Percentiles rank a stretch among this genome's conserved stretches.
Evolutionary conservation across 345 rosid species (phyloP).

Genomic region (Populus simonii): DNA sequence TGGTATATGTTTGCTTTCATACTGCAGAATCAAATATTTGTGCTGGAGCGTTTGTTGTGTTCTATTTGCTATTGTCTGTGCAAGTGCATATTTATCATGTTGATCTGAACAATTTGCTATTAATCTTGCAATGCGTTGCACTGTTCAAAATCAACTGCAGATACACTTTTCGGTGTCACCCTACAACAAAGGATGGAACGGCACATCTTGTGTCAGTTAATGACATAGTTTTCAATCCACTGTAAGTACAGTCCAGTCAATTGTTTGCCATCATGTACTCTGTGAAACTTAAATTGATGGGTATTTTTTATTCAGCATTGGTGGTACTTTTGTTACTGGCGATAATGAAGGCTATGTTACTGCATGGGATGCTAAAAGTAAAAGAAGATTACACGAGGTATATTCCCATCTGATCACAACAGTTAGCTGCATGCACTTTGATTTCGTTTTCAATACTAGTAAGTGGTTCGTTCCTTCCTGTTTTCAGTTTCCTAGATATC

Average conservation of each 20-base stretch:
- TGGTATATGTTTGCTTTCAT: background rate
- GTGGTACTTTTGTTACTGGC: slow-evolving; percentile 66
- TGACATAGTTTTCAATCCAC: slow-evolving; percentile 60
- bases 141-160: slow-evolving; percentile 34
- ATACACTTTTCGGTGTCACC: slow-evolving; percentile 73
- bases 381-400: slow-evolving; percentile 71
- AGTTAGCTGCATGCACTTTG: background rate
- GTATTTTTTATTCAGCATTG: slow-evolving; percentile 36
- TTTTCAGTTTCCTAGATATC: slow-evolving; percentile 63
- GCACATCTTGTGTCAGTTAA: slow-evolving; percentile 56
- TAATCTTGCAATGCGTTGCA: background rate
- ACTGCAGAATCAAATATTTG: background rate
- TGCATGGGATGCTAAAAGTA: slow-evolving; percentile 67
- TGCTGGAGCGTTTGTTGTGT: background rate
- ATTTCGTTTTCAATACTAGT: background rate
- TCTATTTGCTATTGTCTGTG: background rate
- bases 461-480: slow-evolving; percentile 11
- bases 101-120: background rate
- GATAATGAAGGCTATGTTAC: slow-evolving; percentile 68
- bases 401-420: background rate
- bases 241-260: slow-evolving; percentile 39
- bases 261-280: slow-evolving; percentile 8
- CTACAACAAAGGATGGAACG: slow-evolving; percentile 62
- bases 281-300: slow-evolving; percentile 9
- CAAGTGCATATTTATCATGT: background rate